These are phyloP conservation scores for Auricularia sp. DNA, from an alignment of 768 basidiomycete genomes.

Conservation along the genomic window DNA sequence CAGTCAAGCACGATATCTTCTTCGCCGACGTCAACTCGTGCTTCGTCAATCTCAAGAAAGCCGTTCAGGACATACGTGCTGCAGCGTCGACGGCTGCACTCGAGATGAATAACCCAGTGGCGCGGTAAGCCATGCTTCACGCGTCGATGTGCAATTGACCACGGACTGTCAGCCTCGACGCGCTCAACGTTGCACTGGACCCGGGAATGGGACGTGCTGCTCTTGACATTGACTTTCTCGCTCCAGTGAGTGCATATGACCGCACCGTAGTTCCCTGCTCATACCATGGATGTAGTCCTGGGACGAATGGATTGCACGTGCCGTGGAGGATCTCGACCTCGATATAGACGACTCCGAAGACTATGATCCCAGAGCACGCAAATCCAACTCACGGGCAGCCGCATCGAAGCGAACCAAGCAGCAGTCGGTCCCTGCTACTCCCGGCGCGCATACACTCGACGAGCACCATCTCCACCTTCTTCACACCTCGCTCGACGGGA, in stretches of 20 bases:
- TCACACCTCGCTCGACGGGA: constrained; percentile 40
- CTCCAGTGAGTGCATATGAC: constrained; percentile 7
- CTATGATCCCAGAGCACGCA: not conserved
- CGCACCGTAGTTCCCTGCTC: not conserved
- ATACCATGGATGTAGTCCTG: not conserved
- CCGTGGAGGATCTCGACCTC: not conserved
- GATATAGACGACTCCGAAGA: not conserved
- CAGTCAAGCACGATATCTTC: constrained; percentile 81
- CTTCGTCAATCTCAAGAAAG: constrained; percentile 68
- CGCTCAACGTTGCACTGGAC: constrained; percentile 22
- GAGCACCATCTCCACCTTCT: constrained; percentile 63
- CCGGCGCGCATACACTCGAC: constrained; percentile 48
- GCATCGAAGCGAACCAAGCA: not conserved
- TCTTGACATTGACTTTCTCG: constrained; percentile 18
- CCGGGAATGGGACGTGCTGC: constrained; percentile 14
- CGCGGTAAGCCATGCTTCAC: constrained; percentile 37
- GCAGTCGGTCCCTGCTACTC: not conserved
- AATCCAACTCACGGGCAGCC: not conserved
- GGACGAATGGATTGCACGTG: not conserved
- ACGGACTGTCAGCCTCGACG: constrained; percentile 19
- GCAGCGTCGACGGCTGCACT: constrained; percentile 39
- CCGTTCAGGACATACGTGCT: constrained; percentile 55
- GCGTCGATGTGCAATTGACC: not conserved
- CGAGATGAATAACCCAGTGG: constrained; percentile 60
- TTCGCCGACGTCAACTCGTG: constrained; percentile 71